These are phyloP conservation scores for Cercospora berteroae DNA, from an alignment of 2,329 filamentous ascomycete genomes.

Conservation along the genomic window DNA sequence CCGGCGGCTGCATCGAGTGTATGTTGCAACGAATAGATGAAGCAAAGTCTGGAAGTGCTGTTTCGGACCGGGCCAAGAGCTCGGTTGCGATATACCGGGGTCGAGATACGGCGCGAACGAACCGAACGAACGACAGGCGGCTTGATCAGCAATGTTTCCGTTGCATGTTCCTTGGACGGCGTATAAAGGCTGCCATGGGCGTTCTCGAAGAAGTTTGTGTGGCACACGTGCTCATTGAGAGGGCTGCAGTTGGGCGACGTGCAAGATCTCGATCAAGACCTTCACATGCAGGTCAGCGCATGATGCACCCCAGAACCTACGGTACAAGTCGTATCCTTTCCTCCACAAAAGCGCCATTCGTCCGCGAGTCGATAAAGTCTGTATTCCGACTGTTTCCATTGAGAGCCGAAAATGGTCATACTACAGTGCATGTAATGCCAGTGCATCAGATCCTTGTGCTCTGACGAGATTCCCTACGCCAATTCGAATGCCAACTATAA, in stretches of 20 bases:
- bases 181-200: background rate
- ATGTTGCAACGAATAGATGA: constrained; percentile 14
- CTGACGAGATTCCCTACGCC: background rate
- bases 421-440: constrained; percentile 3
- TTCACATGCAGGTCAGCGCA: background rate
- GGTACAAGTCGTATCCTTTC: background rate
- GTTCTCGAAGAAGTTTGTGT: background rate
- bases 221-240: background rate
- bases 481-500: constrained; percentile 6
- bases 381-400: background rate
- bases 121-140: background rate
- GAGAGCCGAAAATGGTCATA: constrained; percentile 4
- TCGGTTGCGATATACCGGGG: constrained; percentile 2
- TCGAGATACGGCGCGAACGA: background rate
- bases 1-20: background rate
- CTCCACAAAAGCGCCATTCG: background rate
- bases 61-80: constrained; percentile 9
- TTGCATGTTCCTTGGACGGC: background rate
- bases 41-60: constrained; percentile 8
- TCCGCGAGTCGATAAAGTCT: background rate
- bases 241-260: background rate
- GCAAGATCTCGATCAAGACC: background rate
- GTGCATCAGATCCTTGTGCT: constrained; percentile 3
- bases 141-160: constrained; percentile 10
- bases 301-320: background rate